phyloP scores from a whole-genome alignment of 106 monocot species.

The Platanthera zijinensis region DNA sequence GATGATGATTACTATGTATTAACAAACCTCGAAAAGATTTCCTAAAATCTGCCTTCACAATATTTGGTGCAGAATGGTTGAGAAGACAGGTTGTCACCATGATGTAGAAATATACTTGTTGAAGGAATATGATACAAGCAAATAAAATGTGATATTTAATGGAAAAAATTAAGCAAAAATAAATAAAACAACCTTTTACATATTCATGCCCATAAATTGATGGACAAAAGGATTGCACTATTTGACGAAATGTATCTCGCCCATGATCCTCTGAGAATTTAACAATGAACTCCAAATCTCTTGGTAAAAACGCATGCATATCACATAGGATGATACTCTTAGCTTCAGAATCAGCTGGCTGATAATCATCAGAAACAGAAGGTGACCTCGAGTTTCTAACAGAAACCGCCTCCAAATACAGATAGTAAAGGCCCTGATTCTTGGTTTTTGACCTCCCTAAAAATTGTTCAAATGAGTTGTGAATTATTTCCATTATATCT shows the following conservation, averaged over 20 bases:
- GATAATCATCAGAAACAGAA: slow-evolving; percentile 39
- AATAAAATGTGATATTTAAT: not conserved
- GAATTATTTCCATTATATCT: not conserved
- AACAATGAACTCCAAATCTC: slow-evolving; percentile 84
- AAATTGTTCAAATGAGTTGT: slow-evolving; percentile 5
- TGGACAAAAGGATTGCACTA: slow-evolving; percentile 90
- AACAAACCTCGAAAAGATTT: not conserved
- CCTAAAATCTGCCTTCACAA: not conserved
- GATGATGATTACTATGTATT: not conserved
- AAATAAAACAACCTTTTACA: slow-evolving; percentile 69
- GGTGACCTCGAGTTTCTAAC: slow-evolving; percentile 81
- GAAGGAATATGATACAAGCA: not conserved
- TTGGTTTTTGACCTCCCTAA: slow-evolving; percentile 89
- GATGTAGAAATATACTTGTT: not conserved
- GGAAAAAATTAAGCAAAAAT: not conserved
- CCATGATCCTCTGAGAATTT: slow-evolving; percentile 87
- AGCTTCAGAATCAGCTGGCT: slow-evolving; percentile 25
- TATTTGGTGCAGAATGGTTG: not conserved
- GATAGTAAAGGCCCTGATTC: slow-evolving; percentile 85
- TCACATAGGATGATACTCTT: slow-evolving; percentile 33
- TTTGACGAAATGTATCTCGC: slow-evolving; percentile 82
- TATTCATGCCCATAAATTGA: slow-evolving; percentile 99
- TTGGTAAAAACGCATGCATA: slow-evolving; percentile 67
- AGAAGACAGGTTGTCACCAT: not conserved
- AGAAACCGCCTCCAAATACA: slow-evolving; percentile 94